phyloP scores from a whole-genome alignment of 2,329 filamentous ascomycete genomes.

The Colletotrichum liaoningense region DNA sequence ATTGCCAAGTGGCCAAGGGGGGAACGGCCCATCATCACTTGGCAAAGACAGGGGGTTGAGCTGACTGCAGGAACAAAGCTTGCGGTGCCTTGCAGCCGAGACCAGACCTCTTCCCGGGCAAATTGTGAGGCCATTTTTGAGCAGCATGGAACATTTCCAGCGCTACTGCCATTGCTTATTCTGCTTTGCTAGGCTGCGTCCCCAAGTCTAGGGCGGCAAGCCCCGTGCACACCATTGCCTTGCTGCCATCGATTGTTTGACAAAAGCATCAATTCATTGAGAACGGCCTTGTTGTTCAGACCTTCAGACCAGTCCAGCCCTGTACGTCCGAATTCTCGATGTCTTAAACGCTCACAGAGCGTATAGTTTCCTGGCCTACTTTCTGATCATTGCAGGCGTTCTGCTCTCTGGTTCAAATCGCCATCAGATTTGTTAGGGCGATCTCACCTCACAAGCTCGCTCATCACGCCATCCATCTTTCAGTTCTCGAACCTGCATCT shows the following conservation, averaged over 20 bases:
- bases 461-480: constrained; percentile 1
- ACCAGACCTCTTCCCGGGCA: neutral
- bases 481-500: constrained; percentile 2
- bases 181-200: neutral
- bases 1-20: neutral
- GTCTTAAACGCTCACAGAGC: neutral
- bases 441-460: neutral
- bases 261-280: neutral
- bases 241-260: neutral
- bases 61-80: neutral
- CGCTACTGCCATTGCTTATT: constrained; percentile 20
- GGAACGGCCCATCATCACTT: neutral
- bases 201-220: neutral
- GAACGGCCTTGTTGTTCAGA: neutral
- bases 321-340: neutral
- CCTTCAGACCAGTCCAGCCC: neutral
- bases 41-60: neutral
- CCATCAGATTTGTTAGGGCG: neutral
- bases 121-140: neutral
- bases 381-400: neutral
- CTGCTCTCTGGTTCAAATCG: neutral
- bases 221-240: neutral
- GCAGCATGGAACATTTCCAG: neutral
- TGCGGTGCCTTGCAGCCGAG: neutral
- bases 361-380: neutral